phyloP scores from a whole-genome alignment of 2,329 filamentous ascomycete species.

The Alternaria conjuncta region DNA sequence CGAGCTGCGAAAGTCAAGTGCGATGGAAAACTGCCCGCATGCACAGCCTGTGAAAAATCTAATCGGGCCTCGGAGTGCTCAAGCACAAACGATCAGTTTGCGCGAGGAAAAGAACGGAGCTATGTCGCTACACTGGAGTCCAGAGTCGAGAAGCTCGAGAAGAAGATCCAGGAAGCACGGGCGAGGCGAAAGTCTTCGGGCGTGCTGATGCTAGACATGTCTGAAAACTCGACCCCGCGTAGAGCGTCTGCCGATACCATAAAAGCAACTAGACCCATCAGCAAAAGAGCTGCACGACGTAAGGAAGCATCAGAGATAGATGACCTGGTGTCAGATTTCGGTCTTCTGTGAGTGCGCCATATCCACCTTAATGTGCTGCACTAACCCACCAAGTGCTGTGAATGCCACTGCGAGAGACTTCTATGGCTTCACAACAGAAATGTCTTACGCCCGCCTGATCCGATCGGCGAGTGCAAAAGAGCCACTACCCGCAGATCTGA shows the following conservation, averaged over 20 bases:
- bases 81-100: slow-evolving; percentile 94
- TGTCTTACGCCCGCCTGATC: slow-evolving; percentile 90
- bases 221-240: slow-evolving; percentile 62
- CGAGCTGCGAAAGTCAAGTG: slow-evolving; percentile 97
- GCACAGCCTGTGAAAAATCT: slow-evolving; percentile 92
- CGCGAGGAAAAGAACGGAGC: slow-evolving; percentile 91
- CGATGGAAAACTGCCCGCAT: slow-evolving; percentile 93
- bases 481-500: slow-evolving; percentile 66
- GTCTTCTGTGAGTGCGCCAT: slow-evolving; percentile 71
- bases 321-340: slow-evolving; percentile 91
- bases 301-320: slow-evolving; percentile 87
- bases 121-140: slow-evolving; percentile 97
- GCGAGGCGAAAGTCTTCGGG: slow-evolving; percentile 76
- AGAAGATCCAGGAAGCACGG: slow-evolving; percentile 69
- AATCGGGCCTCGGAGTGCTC: slow-evolving; percentile 88
- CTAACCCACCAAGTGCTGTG: slow-evolving; percentile 69
- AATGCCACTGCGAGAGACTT: slow-evolving; percentile 95
- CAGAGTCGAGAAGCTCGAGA: slow-evolving; percentile 85
- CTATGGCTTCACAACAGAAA: slow-evolving; percentile 83
- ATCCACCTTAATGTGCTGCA: not conserved
- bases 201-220: slow-evolving; percentile 66
- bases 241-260: slow-evolving; percentile 45
- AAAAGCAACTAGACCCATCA: slow-evolving; percentile 40
- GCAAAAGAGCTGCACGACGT: slow-evolving; percentile 54
- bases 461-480: slow-evolving; percentile 82